These are phyloP conservation scores for Boletus subcaerulescens DNA, from an alignment of 768 basidiomycete genomes.

Conservation along the genomic window DNA sequence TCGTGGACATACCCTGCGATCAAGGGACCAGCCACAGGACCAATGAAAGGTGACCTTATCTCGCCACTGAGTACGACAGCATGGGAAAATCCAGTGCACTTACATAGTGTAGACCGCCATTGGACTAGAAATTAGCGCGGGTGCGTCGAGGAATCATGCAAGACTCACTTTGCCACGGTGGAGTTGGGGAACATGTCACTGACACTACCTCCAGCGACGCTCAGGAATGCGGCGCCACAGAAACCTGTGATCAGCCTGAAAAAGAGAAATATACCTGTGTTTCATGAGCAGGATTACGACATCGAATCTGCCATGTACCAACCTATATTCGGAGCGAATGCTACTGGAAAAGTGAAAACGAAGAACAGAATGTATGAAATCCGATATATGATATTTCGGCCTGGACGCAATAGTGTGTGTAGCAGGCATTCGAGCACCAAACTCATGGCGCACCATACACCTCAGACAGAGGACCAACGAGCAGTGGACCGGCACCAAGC, in stretches of 20 bases:
- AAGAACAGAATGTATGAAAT: no score
- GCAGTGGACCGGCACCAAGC: slow-evolving; percentile 32
- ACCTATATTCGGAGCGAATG: slow-evolving; percentile 70
- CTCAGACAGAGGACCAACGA: slow-evolving; percentile 45
- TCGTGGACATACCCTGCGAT: slow-evolving; percentile 49
- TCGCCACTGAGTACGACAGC: background rate
- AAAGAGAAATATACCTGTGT: slow-evolving; percentile 55
- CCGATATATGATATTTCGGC: slow-evolving; percentile 61
- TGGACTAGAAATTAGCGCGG: slow-evolving; percentile 35
- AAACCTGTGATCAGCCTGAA: slow-evolving; percentile 58
- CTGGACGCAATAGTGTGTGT: slow-evolving; percentile 29
- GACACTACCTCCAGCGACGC: slow-evolving; percentile 60
- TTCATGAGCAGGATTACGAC: background rate
- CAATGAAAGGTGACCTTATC: slow-evolving; percentile 48
- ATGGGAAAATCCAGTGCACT: background rate
- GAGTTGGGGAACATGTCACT: slow-evolving; percentile 54
- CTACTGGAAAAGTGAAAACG: slow-evolving; percentile 61
- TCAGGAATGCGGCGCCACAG: slow-evolving; percentile 55
- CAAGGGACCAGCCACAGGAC: slow-evolving; percentile 54
- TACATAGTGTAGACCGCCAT: slow-evolving; percentile 54
- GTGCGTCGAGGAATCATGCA: background rate
- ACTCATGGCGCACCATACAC: slow-evolving; percentile 23
- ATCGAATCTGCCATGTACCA: background rate
- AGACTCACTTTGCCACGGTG: slow-evolving; percentile 56
- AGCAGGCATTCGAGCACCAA: background rate